Evolutionary conservation across 352 stramenopile species (phyloP).

Genomic region (Phytophthora constricta): DNA sequence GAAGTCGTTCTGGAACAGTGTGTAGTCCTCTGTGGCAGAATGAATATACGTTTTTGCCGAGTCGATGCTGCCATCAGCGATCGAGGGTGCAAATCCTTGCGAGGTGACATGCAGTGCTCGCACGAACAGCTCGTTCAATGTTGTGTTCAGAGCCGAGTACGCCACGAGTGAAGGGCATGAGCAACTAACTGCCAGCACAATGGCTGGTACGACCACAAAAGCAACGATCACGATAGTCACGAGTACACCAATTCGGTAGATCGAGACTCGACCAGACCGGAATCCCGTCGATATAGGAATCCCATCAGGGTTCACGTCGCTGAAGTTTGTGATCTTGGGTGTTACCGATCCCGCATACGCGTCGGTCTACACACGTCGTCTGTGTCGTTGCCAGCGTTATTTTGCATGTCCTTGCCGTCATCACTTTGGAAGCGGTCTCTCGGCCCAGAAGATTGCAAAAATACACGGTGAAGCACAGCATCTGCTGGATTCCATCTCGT

Average conservation of each 20-base stretch:
- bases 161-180: constrained; percentile 27
- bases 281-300: constrained; percentile 8
- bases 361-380: constrained; percentile 4
- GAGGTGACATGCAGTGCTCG: constrained; percentile 9
- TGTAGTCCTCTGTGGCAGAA: constrained; percentile 44
- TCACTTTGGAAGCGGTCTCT: not conserved
- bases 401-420: not conserved
- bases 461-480: not conserved
- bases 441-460: not conserved
- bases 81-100: constrained; percentile 9
- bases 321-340: constrained; percentile 9
- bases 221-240: constrained; percentile 1
- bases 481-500: constrained; percentile 17
- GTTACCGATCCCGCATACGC: constrained; percentile 23
- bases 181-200: constrained; percentile 17
- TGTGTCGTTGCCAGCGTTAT: not conserved
- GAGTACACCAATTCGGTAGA: constrained; percentile 9
- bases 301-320: constrained; percentile 7
- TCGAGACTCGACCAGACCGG: not conserved
- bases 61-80: not conserved
- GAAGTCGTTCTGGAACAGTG: constrained; percentile 40
- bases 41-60: constrained; percentile 30
- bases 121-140: constrained; percentile 36
- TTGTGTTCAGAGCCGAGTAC: constrained; percentile 34
- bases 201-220: constrained; percentile 6